Evolutionary conservation across 768 basidiomycete species (phyloP).

Genomic region (Galerina sulciceps): DNA sequence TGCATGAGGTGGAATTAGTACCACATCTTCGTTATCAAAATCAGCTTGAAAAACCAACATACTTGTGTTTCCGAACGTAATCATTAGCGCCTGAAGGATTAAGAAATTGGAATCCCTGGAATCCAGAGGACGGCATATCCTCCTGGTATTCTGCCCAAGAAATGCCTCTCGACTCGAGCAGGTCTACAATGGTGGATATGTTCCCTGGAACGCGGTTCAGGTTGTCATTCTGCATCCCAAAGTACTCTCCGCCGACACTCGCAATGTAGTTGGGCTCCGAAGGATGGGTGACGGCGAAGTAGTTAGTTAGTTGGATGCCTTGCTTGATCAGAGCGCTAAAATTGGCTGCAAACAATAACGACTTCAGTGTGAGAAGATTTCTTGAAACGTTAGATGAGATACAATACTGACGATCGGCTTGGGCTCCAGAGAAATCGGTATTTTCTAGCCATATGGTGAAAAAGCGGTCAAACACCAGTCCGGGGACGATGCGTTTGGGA

Average conservation of each 20-base stretch:
- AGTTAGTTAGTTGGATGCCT: constrained; percentile 51
- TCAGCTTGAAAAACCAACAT: neutral
- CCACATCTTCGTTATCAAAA: neutral
- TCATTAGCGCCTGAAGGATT: constrained; percentile 28
- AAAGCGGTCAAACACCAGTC: constrained; percentile 34
- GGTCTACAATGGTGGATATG: constrained; percentile 61
- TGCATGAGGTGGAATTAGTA: constrained; percentile 4
- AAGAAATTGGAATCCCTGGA: constrained; percentile 39
- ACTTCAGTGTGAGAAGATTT: neutral
- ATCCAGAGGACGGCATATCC: constrained; percentile 57
- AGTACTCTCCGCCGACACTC: constrained; percentile 56
- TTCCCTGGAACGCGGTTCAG: constrained; percentile 44
- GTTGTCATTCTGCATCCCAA: constrained; percentile 49
- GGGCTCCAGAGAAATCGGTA: constrained; percentile 47
- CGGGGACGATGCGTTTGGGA: constrained; percentile 15
- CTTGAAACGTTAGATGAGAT: neutral
- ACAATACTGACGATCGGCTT: constrained; percentile 25
- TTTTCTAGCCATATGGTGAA: constrained; percentile 64
- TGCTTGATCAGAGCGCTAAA: constrained; percentile 46
- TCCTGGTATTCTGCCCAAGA: constrained; percentile 70
- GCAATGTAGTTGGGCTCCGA: constrained; percentile 67
- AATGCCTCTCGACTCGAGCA: constrained; percentile 59
- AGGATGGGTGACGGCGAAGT: constrained; percentile 57
- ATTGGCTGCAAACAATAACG: constrained; percentile 18
- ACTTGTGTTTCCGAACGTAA: constrained; percentile 38